phyloP scores from a whole-genome alignment of 371 early-diverging fungal species.

The Dentiscutata heterogama region DNA sequence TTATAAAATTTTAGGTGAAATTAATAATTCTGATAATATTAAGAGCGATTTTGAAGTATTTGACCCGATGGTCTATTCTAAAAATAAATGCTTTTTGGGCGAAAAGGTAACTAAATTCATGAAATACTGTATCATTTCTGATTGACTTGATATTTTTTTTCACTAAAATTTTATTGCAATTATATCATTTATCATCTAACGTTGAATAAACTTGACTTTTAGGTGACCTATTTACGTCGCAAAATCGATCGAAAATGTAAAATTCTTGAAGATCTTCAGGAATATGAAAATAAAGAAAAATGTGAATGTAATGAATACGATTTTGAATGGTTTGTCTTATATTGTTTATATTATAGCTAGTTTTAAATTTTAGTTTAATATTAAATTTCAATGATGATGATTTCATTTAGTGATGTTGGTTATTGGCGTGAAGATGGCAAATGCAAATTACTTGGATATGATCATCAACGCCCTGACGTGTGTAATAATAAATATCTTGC shows the following conservation, averaged over 20 bases:
- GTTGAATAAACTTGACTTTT: not conserved
- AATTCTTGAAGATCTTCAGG: constrained; percentile 73
- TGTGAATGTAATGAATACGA: constrained; percentile 81
- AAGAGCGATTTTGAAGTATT: constrained; percentile 82
- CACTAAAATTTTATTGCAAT: too few species aligned
- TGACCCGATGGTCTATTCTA: constrained; percentile 64
- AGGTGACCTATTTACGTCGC: constrained; percentile 79
- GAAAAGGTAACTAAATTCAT: constrained; percentile 44
- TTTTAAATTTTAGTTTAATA: not conserved
- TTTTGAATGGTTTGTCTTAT: constrained; percentile 74
- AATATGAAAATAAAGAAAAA: constrained; percentile 60
- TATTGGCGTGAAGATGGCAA: constrained; percentile 77
- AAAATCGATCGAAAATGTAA: constrained; percentile 79
- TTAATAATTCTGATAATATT: constrained; percentile 29
- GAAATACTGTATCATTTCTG: not conserved
- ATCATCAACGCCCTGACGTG: constrained; percentile 71
- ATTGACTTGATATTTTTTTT: too few species aligned
- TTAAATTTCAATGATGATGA: not conserved
- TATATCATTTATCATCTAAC: too few species aligned
- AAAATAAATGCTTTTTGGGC: constrained; percentile 59
- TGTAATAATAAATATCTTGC: constrained; percentile 71
- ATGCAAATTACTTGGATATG: constrained; percentile 72
- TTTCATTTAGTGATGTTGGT: constrained; percentile 68
- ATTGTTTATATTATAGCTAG: not conserved
- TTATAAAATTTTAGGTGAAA: too few species aligned